phyloP scores from a whole-genome alignment of 2,329 filamentous ascomycete genomes.

The Trichoderma sp. region DNA sequence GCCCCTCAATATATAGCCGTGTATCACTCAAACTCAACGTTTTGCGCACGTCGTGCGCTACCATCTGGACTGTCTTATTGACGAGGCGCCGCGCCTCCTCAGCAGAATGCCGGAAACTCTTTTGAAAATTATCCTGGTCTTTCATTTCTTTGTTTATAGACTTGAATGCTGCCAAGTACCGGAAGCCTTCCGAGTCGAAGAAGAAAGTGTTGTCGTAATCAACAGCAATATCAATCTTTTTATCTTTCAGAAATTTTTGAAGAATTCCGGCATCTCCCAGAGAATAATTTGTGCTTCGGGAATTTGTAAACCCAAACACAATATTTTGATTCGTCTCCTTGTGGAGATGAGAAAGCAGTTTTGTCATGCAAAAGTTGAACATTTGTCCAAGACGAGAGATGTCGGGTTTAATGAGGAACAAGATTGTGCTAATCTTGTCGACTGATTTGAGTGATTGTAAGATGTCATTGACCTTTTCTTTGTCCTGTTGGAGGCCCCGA shows the following conservation, averaged over 20 bases:
- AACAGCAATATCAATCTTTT: neutral
- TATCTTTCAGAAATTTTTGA: neutral
- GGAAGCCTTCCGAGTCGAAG: constrained; percentile 3
- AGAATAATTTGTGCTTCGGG: neutral
- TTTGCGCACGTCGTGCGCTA: neutral
- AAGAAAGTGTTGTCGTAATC: neutral
- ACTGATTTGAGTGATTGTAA: neutral
- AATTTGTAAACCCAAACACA: neutral
- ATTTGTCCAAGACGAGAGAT: neutral
- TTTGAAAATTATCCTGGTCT: neutral
- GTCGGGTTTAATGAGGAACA: neutral
- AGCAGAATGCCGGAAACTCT: neutral
- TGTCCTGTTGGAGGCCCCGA: neutral
- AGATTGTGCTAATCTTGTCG: neutral
- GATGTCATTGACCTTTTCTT: neutral
- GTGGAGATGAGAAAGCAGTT: neutral
- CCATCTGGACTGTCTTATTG: neutral
- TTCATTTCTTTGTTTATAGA: neutral
- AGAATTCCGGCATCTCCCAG: neutral
- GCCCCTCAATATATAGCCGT: neutral
- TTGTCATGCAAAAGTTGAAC: neutral
- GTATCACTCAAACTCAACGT: neutral
- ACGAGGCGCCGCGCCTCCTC: neutral
- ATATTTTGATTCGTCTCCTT: neutral
- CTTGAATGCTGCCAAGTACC: neutral